phyloP scores from a whole-genome alignment of 228 moss, liverwort and hornwort species.

The Sphagnum fallax region DNA sequence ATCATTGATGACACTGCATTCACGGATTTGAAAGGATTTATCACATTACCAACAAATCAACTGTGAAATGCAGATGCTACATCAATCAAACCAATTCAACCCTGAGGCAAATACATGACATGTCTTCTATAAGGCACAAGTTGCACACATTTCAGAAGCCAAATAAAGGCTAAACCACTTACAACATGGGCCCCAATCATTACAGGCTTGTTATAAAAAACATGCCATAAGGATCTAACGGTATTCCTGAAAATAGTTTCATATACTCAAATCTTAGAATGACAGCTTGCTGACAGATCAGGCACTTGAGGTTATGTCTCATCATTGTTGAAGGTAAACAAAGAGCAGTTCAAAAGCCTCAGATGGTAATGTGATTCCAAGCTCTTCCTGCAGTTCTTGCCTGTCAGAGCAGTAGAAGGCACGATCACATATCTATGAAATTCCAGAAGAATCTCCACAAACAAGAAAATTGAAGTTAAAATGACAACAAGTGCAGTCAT shows the following conservation, averaged over 20 bases:
- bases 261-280: too few species aligned
- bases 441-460: too few species aligned
- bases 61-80: background rate
- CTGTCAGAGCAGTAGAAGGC: conserved; percentile 39
- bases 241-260: too few species aligned
- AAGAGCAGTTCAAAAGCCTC: conserved; percentile 90
- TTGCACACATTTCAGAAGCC: background rate
- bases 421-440: too few species aligned
- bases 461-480: too few species aligned
- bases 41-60: too few species aligned
- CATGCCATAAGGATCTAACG: too few species aligned
- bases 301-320: conserved; percentile 8
- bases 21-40: conserved; percentile 2
- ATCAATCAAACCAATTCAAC: background rate
- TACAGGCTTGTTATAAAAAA: too few species aligned
- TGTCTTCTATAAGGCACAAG: background rate
- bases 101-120: background rate
- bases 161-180: too few species aligned
- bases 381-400: conserved; percentile 94
- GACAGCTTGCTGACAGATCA: too few species aligned
- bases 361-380: conserved; percentile 65
- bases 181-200: too few species aligned
- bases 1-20: conserved; percentile 61
- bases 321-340: conserved; percentile 72
- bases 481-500: too few species aligned